Evolutionary conservation across 23 red algal genomes (phyloP).

Genomic region (Gracilaria caudata): DNA sequence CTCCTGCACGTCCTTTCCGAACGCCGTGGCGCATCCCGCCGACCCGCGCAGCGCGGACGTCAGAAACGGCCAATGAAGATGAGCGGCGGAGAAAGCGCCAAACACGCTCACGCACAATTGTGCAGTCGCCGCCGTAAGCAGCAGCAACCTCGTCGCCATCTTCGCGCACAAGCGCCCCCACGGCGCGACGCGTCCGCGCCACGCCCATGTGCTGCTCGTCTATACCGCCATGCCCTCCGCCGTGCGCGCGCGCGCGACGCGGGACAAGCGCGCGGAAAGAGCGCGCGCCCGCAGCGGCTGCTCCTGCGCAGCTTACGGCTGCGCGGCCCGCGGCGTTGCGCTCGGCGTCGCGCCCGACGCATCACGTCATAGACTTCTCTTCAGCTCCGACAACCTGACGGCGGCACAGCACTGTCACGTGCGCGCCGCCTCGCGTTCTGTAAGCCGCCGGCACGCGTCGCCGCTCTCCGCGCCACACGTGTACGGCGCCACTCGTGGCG

Average conservation of each 20-base stretch:
- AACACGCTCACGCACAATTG: background rate
- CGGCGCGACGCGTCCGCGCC: background rate
- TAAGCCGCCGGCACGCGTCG: conserved; percentile 8
- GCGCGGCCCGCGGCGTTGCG: too few relatives aligned
- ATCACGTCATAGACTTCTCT: background rate
- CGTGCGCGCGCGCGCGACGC: too few relatives aligned
- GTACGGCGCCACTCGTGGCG: background rate
- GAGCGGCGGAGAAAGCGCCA: conserved; percentile 6
- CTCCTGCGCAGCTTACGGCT: background rate
- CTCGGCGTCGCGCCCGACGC: too few relatives aligned
- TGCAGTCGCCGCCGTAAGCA: background rate
- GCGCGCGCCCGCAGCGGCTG: background rate
- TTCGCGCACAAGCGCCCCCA: background rate
- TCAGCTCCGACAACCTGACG: too few relatives aligned
- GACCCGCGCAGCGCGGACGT: background rate
- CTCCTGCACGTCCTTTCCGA: conserved; percentile 24
- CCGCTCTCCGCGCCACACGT: background rate
- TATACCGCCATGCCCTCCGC: background rate
- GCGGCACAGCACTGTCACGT: background rate
- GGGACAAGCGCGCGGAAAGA: background rate
- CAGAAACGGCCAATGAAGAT: conserved; percentile 11
- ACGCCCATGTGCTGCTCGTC: too few relatives aligned
- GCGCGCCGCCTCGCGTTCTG: background rate
- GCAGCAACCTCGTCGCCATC: conserved; percentile 4
- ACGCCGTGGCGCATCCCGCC: background rate